phyloP scores from a whole-genome alignment of 2,329 filamentous ascomycete species.

The Claviceps arundinis region DNA sequence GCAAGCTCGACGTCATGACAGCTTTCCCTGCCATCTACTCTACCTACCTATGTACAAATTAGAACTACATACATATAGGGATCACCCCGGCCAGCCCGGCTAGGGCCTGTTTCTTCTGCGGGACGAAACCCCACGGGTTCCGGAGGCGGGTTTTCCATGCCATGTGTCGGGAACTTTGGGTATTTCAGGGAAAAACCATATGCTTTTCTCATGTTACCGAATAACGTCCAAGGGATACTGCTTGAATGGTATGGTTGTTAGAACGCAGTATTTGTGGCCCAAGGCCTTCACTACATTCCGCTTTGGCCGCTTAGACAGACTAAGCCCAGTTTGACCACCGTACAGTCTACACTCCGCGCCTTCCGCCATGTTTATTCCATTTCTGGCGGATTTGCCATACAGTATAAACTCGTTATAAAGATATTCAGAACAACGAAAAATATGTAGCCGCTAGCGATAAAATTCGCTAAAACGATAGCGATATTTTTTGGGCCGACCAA shows the following conservation, averaged over 20 bases:
- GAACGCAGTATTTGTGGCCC: slow-evolving; percentile 57
- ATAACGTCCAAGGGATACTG: slow-evolving; percentile 57
- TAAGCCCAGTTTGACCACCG: slow-evolving; percentile 17
- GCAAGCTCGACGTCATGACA: slow-evolving; percentile 64
- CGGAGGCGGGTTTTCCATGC: slow-evolving; percentile 57
- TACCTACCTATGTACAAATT: no score
- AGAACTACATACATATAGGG: slow-evolving; percentile 21
- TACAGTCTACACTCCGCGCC: slow-evolving; percentile 11
- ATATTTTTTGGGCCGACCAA: no score
- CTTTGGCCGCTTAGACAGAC: slow-evolving; percentile 25
- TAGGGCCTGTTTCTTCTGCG: slow-evolving; percentile 63
- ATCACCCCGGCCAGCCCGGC: slow-evolving; percentile 46
- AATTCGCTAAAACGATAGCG: no score
- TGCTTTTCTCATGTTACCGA: slow-evolving; percentile 62
- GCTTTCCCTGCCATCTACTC: slow-evolving; percentile 44
- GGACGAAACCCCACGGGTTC: slow-evolving; percentile 57
- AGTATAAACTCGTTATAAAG: no score
- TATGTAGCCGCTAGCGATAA: no score
- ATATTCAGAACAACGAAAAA: no score
- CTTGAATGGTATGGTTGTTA: slow-evolving; percentile 51
- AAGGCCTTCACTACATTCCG: slow-evolving; percentile 29
- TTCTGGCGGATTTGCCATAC: slow-evolving; percentile 10
- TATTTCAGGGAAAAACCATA: slow-evolving; percentile 53
- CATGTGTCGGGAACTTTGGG: slow-evolving; percentile 58
- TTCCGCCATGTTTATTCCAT: slow-evolving; percentile 9